These are phyloP conservation scores for Solanum sejunctum DNA, from an alignment of 257 asterid genomes.

Conservation along the genomic window DNA sequence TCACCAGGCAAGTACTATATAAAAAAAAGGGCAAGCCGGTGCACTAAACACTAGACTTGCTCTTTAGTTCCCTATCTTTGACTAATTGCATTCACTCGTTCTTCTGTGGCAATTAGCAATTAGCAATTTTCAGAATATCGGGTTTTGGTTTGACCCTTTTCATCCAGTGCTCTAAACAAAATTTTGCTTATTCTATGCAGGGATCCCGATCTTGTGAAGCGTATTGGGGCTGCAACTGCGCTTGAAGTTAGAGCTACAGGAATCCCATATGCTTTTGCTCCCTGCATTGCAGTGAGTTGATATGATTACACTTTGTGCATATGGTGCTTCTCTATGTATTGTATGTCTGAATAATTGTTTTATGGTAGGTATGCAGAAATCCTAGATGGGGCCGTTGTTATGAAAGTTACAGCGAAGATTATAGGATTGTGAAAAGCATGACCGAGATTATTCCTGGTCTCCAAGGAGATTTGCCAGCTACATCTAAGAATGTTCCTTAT, in stretches of 20 bases:
- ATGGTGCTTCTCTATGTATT: background rate
- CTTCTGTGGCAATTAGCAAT: background rate
- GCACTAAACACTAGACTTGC: background rate
- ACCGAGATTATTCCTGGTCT: constrained; percentile 17
- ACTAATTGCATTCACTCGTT: background rate
- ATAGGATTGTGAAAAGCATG: constrained; percentile 24
- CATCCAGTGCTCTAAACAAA: background rate
- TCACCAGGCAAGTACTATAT: constrained; percentile 41
- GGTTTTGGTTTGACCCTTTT: background rate
- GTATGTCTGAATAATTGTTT: background rate
- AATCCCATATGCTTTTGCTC: constrained; percentile 62
- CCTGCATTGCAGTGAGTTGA: constrained; percentile 55
- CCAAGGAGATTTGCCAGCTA: constrained; percentile 16
- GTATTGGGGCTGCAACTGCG: constrained; percentile 78
- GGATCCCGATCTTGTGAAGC: constrained; percentile 53
- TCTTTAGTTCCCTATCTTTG: background rate
- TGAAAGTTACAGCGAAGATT: constrained; percentile 50
- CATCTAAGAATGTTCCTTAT: constrained; percentile 2
- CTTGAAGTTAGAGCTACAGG: constrained; percentile 77
- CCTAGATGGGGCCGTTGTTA: constrained; percentile 25
- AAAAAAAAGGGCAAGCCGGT: no score
- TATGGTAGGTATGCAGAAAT: constrained; percentile 13
- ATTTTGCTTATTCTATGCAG: constrained; percentile 13
- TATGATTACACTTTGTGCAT: background rate
- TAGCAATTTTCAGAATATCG: background rate